These are phyloP conservation scores for Euphrasia arctica DNA, from an alignment of 305 asterid genomes.

Conservation along the genomic window DNA sequence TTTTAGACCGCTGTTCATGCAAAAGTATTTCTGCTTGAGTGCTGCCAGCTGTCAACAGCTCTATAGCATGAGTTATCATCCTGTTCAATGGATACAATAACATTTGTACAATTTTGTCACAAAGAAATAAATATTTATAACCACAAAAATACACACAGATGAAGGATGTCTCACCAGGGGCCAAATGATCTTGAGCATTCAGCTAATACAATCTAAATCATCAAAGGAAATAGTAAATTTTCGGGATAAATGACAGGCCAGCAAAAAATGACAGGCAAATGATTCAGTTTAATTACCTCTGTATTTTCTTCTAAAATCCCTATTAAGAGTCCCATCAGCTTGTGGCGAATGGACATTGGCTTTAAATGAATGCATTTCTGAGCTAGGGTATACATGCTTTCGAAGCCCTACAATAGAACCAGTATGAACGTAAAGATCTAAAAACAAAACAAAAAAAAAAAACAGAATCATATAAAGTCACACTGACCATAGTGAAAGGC, in stretches of 20 bases:
- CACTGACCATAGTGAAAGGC: constrained; percentile 81
- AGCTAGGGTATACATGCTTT: constrained; percentile 79
- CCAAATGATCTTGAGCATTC: constrained; percentile 97
- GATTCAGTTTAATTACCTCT: constrained; percentile 48
- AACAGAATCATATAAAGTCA: constrained; percentile 10
- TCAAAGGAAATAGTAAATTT: constrained; percentile 25
- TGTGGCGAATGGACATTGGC: constrained; percentile 64
- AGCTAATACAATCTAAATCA: constrained; percentile 77
- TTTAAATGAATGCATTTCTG: constrained; percentile 84
- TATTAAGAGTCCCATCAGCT: constrained; percentile 66
- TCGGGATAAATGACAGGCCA: constrained; percentile 21
- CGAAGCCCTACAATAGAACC: constrained; percentile 68
- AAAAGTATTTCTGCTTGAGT: constrained; percentile 67
- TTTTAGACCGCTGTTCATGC: constrained; percentile 56
- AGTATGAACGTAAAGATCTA: constrained; percentile 5
- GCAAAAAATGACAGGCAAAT: constrained; percentile 7
- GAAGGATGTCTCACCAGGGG: constrained; percentile 63
- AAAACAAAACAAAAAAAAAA: constrained; percentile 1
- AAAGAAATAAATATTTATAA: constrained; percentile 13
- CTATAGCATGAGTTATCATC: constrained; percentile 88
- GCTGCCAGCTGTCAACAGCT: constrained; percentile 86
- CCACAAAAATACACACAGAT: constrained; percentile 18
- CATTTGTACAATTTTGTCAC: constrained; percentile 12
- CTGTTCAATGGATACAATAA: constrained; percentile 34
- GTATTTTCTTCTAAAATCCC: constrained; percentile 89